Conservation (phyloP, 768 basidiomycete genomes). For the Mycena leptocephala region DNA sequence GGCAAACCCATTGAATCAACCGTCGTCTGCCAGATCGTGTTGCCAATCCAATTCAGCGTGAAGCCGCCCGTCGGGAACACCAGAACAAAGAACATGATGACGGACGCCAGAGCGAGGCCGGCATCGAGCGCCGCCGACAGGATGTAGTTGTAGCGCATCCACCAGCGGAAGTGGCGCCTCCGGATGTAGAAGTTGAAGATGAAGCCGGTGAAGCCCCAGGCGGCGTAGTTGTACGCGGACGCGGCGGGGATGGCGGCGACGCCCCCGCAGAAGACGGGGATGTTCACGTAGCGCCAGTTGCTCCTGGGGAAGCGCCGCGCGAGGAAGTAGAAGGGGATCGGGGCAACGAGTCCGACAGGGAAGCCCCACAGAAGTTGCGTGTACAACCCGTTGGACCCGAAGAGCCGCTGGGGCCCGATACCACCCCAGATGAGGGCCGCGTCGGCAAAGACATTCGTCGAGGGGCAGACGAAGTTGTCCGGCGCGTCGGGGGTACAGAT, state of each 20-base stretch:
- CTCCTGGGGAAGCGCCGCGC: constrained; percentile 88
- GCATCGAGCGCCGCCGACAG: constrained; percentile 81
- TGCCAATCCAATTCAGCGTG: constrained; percentile 85
- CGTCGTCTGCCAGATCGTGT: constrained; percentile 80
- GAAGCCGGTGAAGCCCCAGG: constrained; percentile 85
- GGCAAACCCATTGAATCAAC: constrained; percentile 78
- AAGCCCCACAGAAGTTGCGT: constrained; percentile 80
- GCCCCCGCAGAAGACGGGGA: constrained; percentile 88
- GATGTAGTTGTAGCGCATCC: constrained; percentile 94
- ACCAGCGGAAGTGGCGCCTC: constrained; percentile 77
- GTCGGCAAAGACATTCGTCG: constrained; percentile 76
- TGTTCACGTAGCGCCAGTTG: constrained; percentile 88
- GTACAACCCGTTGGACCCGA: constrained; percentile 70
- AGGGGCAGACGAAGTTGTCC: constrained; percentile 80
- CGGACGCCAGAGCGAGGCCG: constrained; percentile 70
- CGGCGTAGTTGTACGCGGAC: constrained; percentile 90
- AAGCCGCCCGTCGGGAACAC: constrained; percentile 73
- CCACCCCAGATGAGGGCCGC: constrained; percentile 88
- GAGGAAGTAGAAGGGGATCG: constrained; percentile 89
- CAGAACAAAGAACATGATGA: constrained; percentile 77
- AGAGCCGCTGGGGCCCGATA: constrained; percentile 81
- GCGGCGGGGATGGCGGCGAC: constrained; percentile 85
- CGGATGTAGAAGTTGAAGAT: constrained; percentile 63
- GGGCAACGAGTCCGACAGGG: constrained; percentile 79
- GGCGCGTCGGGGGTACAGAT: constrained; percentile 78